Evolutionary conservation across 768 basidiomycete genomes (phyloP), one percentile per base, ranked within the genome.

Genomic region (Pluteus cervinus): DNA sequence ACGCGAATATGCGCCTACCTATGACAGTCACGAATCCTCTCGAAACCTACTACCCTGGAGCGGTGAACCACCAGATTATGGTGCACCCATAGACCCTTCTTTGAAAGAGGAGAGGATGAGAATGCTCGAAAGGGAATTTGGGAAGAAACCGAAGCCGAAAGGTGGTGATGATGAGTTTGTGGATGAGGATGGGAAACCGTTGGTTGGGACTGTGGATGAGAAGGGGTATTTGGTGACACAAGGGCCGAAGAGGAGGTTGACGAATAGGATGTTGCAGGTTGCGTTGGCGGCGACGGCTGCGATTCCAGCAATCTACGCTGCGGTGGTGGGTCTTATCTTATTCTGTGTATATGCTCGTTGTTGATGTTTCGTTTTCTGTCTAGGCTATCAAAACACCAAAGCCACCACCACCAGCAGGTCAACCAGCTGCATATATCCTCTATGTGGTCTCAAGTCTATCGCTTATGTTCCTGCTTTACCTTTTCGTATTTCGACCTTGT

Each of bases 71-170:
- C 65, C 68, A 9, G 66, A 69, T 15, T 63, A 65, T 40, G 63
- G 60, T 14, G 54, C 58, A 0, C 55, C 59, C 1, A 47, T 81
- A 4, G 68, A 75, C 39, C 55, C 69, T 2, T 55, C 65, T n/a
- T 58, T 75, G 21, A 84, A 81, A 53, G 76, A 79, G 53, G 81
- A 83, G 47, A 68, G 81, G 12, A 65, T 83, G 47, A 72, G 79
- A 5, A 82, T 83, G 79, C 66, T 86, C 7, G 76, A 83, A 51
- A 69, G 69, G 12, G 80, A 83, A 44, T 86, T 84, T 52, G 73
- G 74, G 3, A 54, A 58, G n/a, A 64, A 67, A 32, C 50, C 43
- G 14, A 53, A 20, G 49, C 52, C 40, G 41, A 54, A 42, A 30
- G 40, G 44, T 20, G 37, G 42, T 17, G 51, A 50, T 17, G 54